These are phyloP conservation scores for Amborella trichopoda DNA, from an alignment of 164 flowering plant genomes.

Conservation along the genomic window DNA sequence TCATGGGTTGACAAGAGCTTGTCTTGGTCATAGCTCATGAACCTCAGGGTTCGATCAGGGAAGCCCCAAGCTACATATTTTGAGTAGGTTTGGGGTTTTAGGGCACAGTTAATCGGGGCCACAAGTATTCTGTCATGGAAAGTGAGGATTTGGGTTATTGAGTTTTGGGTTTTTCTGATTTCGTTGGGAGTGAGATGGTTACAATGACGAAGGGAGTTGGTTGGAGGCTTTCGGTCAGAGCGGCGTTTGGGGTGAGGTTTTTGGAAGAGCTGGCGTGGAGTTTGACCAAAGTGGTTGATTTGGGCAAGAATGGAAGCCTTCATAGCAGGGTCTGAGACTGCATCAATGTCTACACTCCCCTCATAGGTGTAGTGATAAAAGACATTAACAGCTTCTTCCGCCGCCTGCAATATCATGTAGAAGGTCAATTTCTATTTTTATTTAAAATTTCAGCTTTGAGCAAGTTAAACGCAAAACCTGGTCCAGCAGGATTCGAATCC, in stretches of 20 bases:
- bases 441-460: too few species aligned
- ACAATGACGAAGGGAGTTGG: slow-evolving; percentile 69
- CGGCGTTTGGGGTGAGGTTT: slow-evolving; percentile 84
- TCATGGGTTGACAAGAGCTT: slow-evolving; percentile 90
- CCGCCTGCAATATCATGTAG: slow-evolving; percentile 54
- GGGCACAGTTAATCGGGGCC: slow-evolving; percentile 56
- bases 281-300: slow-evolving; percentile 97
- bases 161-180: slow-evolving; percentile 42
- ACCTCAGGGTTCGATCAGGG: slow-evolving; percentile 88
- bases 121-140: slow-evolving; percentile 68
- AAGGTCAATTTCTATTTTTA: too few species aligned
- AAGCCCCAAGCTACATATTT: slow-evolving; percentile 96
- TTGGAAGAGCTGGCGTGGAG: slow-evolving; percentile 86
- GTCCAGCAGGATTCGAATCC: too few species aligned
- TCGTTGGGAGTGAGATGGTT: slow-evolving; percentile 58
- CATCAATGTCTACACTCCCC: slow-evolving; percentile 95
- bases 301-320: slow-evolving; percentile 98
- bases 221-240: slow-evolving; percentile 53
- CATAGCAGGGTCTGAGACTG: slow-evolving; percentile 93
- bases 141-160: slow-evolving; percentile 51
- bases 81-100: slow-evolving; percentile 73
- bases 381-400: slow-evolving; percentile 95
- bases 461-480: too few species aligned
- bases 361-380: slow-evolving; percentile 98
- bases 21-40: slow-evolving; percentile 85